phyloP scores from a whole-genome alignment of 2,329 filamentous ascomycete species.

The Pseudopyricularia javanii region DNA sequence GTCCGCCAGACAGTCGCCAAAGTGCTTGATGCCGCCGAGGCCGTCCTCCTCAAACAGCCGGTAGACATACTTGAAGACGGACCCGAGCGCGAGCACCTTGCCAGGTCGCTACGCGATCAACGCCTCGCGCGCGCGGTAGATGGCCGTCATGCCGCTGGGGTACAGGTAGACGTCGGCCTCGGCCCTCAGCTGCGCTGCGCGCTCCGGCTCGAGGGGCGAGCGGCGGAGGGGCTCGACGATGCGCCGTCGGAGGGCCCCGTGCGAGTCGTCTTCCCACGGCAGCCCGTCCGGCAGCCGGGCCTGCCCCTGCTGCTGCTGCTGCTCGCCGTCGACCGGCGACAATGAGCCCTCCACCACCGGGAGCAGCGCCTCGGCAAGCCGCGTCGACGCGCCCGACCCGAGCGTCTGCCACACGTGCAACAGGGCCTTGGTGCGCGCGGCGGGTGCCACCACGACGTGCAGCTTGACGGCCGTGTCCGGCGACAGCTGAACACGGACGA shows the following conservation, averaged over 20 bases:
- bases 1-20: conserved; percentile 26
- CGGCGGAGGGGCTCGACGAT: conserved; percentile 28
- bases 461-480: conserved; percentile 18
- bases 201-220: conserved; percentile 18
- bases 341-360: conserved; percentile 19
- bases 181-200: conserved; percentile 7
- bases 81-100: conserved; percentile 31
- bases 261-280: conserved; percentile 22
- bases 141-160: conserved; percentile 40
- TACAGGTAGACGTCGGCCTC: conserved; percentile 40
- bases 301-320: too few relatives aligned
- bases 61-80: conserved; percentile 38
- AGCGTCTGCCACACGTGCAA: conserved; percentile 31
- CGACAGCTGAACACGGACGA: conserved; percentile 24
- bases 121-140: conserved; percentile 28
- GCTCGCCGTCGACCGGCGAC: conserved; percentile 6
- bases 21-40: conserved; percentile 30
- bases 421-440: conserved; percentile 19
- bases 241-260: conserved; percentile 23
- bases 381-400: conserved; percentile 32
- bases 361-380: conserved; percentile 30
- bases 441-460: conserved; percentile 29
- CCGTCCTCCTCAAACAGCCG: conserved; percentile 30
- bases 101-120: conserved; percentile 19
- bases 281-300: conserved; percentile 21